Conservation (phyloP, 108 stramenopile genomes). For the Skeletonema potamos region DNA sequence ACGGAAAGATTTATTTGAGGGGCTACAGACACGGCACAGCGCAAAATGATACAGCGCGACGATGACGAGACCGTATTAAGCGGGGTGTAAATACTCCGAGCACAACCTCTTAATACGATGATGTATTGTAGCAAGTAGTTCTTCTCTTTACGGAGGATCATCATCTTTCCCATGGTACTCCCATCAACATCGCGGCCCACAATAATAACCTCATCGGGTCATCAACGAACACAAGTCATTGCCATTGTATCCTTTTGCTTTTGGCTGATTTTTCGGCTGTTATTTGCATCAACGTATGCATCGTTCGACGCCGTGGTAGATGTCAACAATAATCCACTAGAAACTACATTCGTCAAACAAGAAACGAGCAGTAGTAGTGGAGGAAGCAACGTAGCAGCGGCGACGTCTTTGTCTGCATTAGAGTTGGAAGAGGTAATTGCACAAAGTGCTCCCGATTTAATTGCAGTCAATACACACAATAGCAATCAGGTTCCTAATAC, state of each 20-base stretch:
- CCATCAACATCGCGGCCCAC: neutral
- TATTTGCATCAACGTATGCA: neutral
- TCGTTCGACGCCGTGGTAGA: neutral
- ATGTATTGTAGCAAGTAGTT: too few species aligned
- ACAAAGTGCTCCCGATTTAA: neutral
- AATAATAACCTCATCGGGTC: neutral
- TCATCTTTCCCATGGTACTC: neutral
- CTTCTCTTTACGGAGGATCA: too few species aligned
- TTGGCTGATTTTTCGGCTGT: neutral
- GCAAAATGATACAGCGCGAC: too few species aligned
- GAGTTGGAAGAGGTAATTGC: neutral
- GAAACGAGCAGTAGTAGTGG: neutral
- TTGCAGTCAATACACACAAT: neutral
- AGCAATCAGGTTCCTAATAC: neutral
- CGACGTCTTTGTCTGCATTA: neutral
- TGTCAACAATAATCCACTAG: neutral
- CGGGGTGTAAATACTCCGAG: too few species aligned
- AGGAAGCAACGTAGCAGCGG: neutral
- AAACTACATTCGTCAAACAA: neutral
- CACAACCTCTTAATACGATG: too few species aligned
- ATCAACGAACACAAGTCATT: neutral
- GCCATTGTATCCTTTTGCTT: neutral
- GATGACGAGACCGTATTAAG: too few species aligned
- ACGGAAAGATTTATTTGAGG: too few species aligned
- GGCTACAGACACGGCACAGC: too few species aligned